Evolutionary conservation across 139 green algal genomes (phyloP).

Genomic region (Chlamydomonas incerta): DNA sequence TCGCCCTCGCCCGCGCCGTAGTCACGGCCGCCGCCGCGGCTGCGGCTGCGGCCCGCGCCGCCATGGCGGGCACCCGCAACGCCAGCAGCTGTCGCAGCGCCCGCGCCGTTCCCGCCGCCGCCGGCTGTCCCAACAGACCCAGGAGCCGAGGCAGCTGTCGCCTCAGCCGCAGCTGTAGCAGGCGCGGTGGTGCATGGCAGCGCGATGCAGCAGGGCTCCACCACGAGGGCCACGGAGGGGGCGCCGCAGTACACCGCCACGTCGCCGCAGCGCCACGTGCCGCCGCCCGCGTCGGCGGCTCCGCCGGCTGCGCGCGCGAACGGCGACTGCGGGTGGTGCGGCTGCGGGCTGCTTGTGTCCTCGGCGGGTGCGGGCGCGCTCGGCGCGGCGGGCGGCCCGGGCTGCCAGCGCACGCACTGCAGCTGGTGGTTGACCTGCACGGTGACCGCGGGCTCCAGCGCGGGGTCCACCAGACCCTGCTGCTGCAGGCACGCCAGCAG

Average conservation of each 20-base stretch:
- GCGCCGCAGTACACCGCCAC: not conserved
- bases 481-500: constrained; percentile 7
- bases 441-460: not conserved
- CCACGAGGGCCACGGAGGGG: not conserved
- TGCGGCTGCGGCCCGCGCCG: not conserved
- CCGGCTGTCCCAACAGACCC: too few species aligned
- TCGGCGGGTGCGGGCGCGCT: not conserved
- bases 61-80: not conserved
- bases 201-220: not conserved
- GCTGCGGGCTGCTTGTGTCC: not conserved
- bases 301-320: too few species aligned
- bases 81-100: too few species aligned
- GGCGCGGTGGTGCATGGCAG: not conserved
- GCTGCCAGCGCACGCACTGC: not conserved
- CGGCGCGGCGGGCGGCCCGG: not conserved
- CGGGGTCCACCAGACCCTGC: not conserved
- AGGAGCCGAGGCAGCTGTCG: too few species aligned
- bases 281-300: too few species aligned
- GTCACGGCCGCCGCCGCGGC: not conserved
- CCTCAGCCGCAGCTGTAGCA: not conserved
- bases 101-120: too few species aligned
- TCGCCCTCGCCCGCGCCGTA: not conserved
- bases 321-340: not conserved
- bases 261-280: not conserved
- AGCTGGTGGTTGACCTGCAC: not conserved